Percentiles rank a stretch among this genome's conserved stretches.
Evolutionary conservation across 1,139 yeast species (phyloP).

Genomic region (Nakaseomyces bracarensis): DNA sequence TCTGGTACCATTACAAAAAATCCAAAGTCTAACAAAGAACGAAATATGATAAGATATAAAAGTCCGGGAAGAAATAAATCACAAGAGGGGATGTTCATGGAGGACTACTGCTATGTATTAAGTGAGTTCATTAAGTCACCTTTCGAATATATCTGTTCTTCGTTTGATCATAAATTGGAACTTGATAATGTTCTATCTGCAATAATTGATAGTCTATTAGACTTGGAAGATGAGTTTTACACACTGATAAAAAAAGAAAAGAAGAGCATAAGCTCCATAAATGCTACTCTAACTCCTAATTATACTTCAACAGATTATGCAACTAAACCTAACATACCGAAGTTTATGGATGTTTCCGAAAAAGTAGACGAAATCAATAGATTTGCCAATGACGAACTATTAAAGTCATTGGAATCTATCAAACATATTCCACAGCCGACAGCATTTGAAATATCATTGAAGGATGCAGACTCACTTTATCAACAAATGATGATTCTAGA

Average conservation of each 20-base stretch:
- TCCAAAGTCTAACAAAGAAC: constrained; percentile 17
- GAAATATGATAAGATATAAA: constrained; percentile 17
- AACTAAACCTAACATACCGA: constrained; percentile 12
- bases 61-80: constrained; percentile 12
- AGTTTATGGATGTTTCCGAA: constrained; percentile 15
- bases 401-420: constrained; percentile 6
- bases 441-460: constrained; percentile 19
- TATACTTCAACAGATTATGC: constrained; percentile 14
- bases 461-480: constrained; percentile 18
- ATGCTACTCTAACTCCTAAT: constrained; percentile 18
- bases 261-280: constrained; percentile 12
- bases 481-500: constrained; percentile 20
- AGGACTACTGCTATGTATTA: constrained; percentile 21
- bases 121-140: constrained; percentile 22
- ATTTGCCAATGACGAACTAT: constrained; percentile 16
- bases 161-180: constrained; percentile 16
- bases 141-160: constrained; percentile 19
- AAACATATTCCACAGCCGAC: constrained; percentile 18
- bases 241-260: constrained; percentile 14
- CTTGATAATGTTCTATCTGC: constrained; percentile 21
- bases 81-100: constrained; percentile 17
- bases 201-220: constrained; percentile 24
- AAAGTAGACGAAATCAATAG: constrained; percentile 14
- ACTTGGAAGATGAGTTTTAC: constrained; percentile 25
- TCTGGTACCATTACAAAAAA: constrained; percentile 18